Evolutionary conservation across 768 basidiomycete genomes (phyloP), one percentile per base, ranked within the genome.

Genomic region (Hysterangium stoloniferum): DNA sequence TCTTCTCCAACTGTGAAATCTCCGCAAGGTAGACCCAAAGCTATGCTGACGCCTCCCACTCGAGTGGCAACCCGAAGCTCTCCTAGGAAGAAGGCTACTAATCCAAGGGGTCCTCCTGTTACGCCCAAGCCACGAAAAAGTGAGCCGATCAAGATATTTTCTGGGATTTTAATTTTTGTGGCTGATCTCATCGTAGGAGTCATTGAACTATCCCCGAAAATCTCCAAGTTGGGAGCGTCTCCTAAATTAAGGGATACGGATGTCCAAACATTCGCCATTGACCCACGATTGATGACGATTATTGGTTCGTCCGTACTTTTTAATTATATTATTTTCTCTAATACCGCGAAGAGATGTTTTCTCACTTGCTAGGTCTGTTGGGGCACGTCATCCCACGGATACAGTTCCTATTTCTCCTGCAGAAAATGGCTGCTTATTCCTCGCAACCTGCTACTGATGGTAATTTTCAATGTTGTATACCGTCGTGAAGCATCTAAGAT

Each of bases 311-410:
- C 17, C 8, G 2, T 17, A 9, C 48, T 12, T 43, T 20, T 1
- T 52, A 24, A 34, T 9, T 22, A 9, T 44, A 41, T 12, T 24
- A 9, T 38, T 13, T 25, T 7, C 36, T 38, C 7, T 48, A 46
- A 35, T 4, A 22, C 41, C 27, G 6, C 25, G 3, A 56, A 86
- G 83, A 79, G 52, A 71, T 80, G 56, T 67, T 72, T 17, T 64
- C 77, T 0, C 71, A 79, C 40, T 66, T 94, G 36, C 73, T 90
- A 15, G 85, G 87, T 2, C 57, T 91, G 7, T 65, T 92, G 3
- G 84, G 82, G 0, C 73, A 86, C 15, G 67, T 76, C 2, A 65
- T 92, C 4, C 70, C 76, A 15, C 84, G 83, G 53, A 72, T 92
- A 4, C 80, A 79, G 42, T 63, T 84, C 3, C 71, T 97, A 22